A percentile compares a stretch with the other conserved stretches of the same genome.
Conservation (phyloP, 768 basidiomycete genomes). For the Panus rudis region DNA sequence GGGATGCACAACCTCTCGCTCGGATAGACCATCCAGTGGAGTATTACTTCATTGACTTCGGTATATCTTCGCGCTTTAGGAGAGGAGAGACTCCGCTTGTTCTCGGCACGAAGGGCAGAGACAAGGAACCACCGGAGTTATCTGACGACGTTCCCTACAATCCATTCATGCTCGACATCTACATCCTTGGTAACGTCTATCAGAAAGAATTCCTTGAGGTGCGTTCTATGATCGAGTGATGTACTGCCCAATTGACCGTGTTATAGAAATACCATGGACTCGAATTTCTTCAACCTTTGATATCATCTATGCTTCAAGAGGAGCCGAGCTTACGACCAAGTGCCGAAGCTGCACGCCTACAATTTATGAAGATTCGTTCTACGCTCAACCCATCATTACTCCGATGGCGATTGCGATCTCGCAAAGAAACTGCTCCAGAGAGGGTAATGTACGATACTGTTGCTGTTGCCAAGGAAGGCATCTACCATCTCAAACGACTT, state of each 20-base stretch:
- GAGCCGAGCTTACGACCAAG: background rate
- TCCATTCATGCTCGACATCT: slow-evolving; percentile 21
- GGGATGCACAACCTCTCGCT: slow-evolving; percentile 25
- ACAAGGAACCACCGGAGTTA: slow-evolving; percentile 19
- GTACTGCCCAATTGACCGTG: background rate
- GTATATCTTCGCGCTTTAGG: slow-evolving; percentile 18
- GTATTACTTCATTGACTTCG: slow-evolving; percentile 34
- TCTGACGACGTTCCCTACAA: slow-evolving; percentile 15
- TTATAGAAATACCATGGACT: background rate
- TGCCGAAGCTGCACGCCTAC: background rate
- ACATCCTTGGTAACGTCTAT: slow-evolving; percentile 18
- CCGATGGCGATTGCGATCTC: background rate
- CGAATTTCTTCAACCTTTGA: background rate
- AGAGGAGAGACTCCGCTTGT: slow-evolving; percentile 8
- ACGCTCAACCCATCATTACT: background rate
- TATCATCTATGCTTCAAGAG: background rate
- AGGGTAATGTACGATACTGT: background rate
- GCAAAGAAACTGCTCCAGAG: background rate
- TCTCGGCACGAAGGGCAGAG: slow-evolving; percentile 14
- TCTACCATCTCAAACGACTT: too few species aligned
- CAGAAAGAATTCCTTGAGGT: background rate
- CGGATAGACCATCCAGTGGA: background rate
- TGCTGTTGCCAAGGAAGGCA: slow-evolving; percentile 5
- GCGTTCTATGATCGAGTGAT: background rate
- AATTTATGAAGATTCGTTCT: background rate